Percentiles rank a stretch among this genome's conserved stretches.
phyloP scores from a whole-genome alignment of 169 alveolate species.

The Toxoplasma gondii region DNA sequence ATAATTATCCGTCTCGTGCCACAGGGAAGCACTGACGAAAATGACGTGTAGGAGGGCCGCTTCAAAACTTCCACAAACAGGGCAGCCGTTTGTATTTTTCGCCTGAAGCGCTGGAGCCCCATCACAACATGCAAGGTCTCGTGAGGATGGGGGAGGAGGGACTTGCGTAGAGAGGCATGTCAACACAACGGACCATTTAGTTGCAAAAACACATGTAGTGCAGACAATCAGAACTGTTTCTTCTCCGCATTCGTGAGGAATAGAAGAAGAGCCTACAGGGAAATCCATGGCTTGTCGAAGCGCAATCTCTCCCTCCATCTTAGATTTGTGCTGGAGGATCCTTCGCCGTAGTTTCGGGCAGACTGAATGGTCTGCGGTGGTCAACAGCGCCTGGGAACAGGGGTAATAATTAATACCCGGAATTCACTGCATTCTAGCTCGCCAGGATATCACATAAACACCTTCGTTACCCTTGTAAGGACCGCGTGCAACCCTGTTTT shows the following conservation, averaged over 20 bases:
- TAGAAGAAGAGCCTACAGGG: neutral
- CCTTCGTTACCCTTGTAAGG: neutral
- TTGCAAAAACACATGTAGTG: no score
- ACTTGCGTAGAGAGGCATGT: no score
- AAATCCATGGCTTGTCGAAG: constrained; percentile 1
- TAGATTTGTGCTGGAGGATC: constrained; percentile 9
- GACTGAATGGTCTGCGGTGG: constrained; percentile 12
- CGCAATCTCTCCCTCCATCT: constrained; percentile 13
- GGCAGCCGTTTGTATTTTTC: no score
- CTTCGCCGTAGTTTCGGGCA: constrained; percentile 18
- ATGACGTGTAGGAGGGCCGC: no score
- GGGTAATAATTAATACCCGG: neutral
- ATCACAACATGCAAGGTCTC: no score
- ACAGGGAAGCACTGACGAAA: no score
- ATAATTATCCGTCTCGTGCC: no score
- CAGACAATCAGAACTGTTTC: no score
- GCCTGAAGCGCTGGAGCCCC: no score
- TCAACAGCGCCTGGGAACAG: neutral
- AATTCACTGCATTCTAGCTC: neutral
- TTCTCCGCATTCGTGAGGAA: neutral
- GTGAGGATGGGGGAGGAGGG: no score
- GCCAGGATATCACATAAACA: neutral
- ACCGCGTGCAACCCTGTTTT: neutral
- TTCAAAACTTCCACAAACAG: no score
- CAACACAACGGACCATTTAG: no score